phyloP scores from a whole-genome alignment of 371 early-diverging fungal species.

The Massospora cicadina region DNA sequence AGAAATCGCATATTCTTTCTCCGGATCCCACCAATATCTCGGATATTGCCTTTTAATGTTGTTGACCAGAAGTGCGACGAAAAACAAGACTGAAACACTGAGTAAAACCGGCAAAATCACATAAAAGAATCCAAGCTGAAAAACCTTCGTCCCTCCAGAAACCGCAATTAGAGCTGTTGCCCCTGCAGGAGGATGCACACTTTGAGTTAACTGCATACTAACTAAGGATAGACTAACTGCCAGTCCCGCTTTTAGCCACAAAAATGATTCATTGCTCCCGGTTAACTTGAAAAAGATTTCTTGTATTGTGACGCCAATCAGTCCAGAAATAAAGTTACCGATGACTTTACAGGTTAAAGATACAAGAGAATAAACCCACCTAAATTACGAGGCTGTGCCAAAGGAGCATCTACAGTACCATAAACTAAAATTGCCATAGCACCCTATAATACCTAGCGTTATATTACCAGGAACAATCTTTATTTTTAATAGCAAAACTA shows the following conservation, averaged over 20 bases:
- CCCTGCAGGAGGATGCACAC: conserved; percentile 55
- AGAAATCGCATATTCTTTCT: neutral
- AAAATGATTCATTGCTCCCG: conserved; percentile 19
- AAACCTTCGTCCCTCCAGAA: conserved; percentile 21
- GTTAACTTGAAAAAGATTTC: conserved; percentile 29
- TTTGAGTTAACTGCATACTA: conserved; percentile 44
- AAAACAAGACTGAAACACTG: conserved; percentile 28
- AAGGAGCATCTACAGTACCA: conserved; percentile 45
- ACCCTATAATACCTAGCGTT: conserved; percentile 18
- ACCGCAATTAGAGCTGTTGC: conserved; percentile 52
- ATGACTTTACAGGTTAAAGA: conserved; percentile 16
- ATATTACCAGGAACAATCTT: no score
- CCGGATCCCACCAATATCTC: conserved; percentile 38
- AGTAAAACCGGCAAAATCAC: conserved; percentile 34
- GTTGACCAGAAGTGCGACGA: conserved; percentile 40
- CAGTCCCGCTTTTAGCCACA: conserved; percentile 47
- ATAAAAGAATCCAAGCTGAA: conserved; percentile 35
- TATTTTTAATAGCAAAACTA: neutral
- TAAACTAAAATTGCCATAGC: conserved; percentile 50
- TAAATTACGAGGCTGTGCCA: conserved; percentile 52
- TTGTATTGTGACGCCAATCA: conserved; percentile 39
- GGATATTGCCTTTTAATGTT: conserved; percentile 49
- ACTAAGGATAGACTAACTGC: conserved; percentile 43
- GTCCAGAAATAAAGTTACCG: conserved; percentile 40
- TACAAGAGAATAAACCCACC: conserved; percentile 14